Evolutionary conservation across 2,329 filamentous ascomycete genomes (phyloP), one percentile per base, ranked within the genome.

Genomic region (Fusarium xylarioides): DNA sequence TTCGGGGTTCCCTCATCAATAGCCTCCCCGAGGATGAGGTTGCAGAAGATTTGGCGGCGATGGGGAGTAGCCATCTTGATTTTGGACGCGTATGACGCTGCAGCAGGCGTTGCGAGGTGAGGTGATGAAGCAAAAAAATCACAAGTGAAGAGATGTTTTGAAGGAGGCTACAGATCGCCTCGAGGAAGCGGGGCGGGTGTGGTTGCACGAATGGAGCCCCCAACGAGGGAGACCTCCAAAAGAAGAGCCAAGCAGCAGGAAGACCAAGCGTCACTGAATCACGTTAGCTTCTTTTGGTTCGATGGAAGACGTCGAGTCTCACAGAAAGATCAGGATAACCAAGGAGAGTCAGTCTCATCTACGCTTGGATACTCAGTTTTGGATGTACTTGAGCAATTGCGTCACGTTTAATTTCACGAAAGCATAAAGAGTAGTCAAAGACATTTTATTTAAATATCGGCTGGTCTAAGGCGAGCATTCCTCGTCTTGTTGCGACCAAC

Each of bases 31-130:
- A n/a, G 12, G n/a, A 53, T 5, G 11, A 38, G 23, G 0, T 10
- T 4, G 11, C 50, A 53, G 2, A 8, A 8, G 0, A 38, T 0
- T 11, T 37, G 50, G 0, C 10, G 19, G 9, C 18, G 35, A 21
- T 38, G 5, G 16, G 8, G 23, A 4, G 28, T n/a, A 3, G 19
- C 21, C 47, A 50, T 50, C 1, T 4, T 15, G 4, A 0, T 18
- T 43, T 15, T 16, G 6, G 15, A n/a, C 6, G 9, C 15, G 16
- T 26, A 0, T 11, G 15, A 26, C 0, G 5, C 9, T 9, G 14
- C 0, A 1, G 14, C 9, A 7, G 10, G 42, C 4, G 1, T 19
- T 9, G 0, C 0, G 16, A 28, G 8, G 2, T 14, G 43, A 19
- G 11, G 28, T 19, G 23, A 4, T 2, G 18, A 19, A 43, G 6